Base-by-base conservation (phyloP, 495 filamentous ascomycete species). In the Neurospora pannonica region DNA sequence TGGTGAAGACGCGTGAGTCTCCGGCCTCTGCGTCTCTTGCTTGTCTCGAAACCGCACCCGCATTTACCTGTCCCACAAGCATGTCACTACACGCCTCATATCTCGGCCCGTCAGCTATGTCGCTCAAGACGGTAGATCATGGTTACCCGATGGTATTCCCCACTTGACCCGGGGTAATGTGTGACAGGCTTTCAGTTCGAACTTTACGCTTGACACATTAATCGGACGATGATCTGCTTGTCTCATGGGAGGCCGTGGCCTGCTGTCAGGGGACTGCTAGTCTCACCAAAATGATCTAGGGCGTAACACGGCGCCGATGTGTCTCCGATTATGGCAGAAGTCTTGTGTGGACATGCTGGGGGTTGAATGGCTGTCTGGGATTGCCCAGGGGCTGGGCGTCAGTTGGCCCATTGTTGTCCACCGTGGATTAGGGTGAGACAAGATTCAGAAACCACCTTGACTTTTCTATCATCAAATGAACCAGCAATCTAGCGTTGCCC, bases 51-150 rank as follows among this genome's bases (percentile, higher is more conserved):
- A 73, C 73, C 62, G 72, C 43, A 43, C 48, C 74, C 76, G 74
- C 75, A 77, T 76, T 71, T 36, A n/a, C 34, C 71, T 76, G 79
- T 82, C 79, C 73, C 77, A 81, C 79, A 76, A 75, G 72, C 74
- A 77, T 78, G 74, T 77, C 75, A 78, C 76, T 77, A 77, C 76
- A 72, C 73, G 75, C 76, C 72, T 80, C 72, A 71, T 43, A 70
- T 76, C 70, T 76, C 72, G 75, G 73, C 72, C 74, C 71, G 77
- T 43, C 46, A 71, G 38, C 73, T 62, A 77, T 71, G 75, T 70
- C 70, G n/a, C 60, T 74, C 36, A 60, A 70, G 71, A 70, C 67
- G 69, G 48, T 46, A 70, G 71, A 40, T 11, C 42, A 43, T 9
- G 43, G 37, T 69, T 38, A 70, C 67, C 48, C 69, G 54, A 69